These are phyloP conservation scores for Radiomyces spectabilis DNA, from an alignment of 192 early-diverging fungal genomes.

Conservation along the genomic window DNA sequence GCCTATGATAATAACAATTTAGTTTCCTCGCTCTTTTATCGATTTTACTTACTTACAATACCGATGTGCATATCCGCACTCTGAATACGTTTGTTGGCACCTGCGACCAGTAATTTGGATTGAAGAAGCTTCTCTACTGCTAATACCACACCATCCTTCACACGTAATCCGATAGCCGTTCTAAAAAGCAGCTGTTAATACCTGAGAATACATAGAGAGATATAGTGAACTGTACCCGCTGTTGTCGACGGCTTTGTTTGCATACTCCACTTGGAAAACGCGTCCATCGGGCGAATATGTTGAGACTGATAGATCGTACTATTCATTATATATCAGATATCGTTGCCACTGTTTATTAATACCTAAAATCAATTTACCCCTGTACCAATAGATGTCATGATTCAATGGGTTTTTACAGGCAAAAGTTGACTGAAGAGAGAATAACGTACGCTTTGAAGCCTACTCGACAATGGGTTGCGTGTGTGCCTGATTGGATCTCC, in stretches of 20 bases:
- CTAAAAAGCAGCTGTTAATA: constrained; percentile 28
- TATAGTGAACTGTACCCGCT: constrained; percentile 63
- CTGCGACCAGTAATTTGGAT: constrained; percentile 89
- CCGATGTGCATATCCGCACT: constrained; percentile 90
- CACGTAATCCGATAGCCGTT: constrained; percentile 89
- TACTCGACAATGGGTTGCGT: too few species aligned
- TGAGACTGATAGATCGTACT: constrained; percentile 96
- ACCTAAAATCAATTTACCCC: constrained; percentile 52
- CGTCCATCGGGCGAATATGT: constrained; percentile 99
- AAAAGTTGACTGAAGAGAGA: too few species aligned
- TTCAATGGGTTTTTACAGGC: too few species aligned
- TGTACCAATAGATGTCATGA: constrained; percentile 87
- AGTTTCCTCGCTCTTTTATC: background rate
- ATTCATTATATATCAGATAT: constrained; percentile 16
- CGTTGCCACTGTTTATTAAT: constrained; percentile 8
- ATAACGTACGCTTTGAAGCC: too few species aligned
- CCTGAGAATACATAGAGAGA: background rate
- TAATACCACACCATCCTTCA: constrained; percentile 93
- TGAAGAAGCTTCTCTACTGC: constrained; percentile 94
- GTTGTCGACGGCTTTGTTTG: constrained; percentile 96
- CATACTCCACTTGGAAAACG: constrained; percentile 99
- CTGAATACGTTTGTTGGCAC: constrained; percentile 89
- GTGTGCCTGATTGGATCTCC: too few species aligned
- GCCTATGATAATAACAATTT: constrained; percentile 42
- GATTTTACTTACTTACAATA: constrained; percentile 52